These are phyloP conservation scores for Centaurea solstitialis DNA, from an alignment of 129 eudicot genomes.

Conservation along the genomic window DNA sequence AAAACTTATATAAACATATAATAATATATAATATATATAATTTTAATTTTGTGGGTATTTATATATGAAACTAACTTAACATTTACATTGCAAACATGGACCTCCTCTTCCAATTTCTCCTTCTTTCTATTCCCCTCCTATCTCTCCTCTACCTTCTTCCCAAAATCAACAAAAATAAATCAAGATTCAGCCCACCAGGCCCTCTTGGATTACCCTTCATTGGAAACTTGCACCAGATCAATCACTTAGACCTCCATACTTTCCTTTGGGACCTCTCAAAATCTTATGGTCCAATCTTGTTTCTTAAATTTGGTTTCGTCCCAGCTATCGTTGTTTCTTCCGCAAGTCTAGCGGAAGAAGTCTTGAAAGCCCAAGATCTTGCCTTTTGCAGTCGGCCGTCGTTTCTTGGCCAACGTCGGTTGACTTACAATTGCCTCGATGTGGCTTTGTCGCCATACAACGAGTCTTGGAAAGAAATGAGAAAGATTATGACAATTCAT, in stretches of 20 bases:
- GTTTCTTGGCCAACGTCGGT: neutral
- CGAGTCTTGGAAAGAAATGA: slow-evolving; percentile 17
- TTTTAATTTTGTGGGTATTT: neutral
- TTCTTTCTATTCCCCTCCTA: slow-evolving; percentile 10
- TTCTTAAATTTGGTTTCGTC: slow-evolving; percentile 15
- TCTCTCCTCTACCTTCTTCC: slow-evolving; percentile 18
- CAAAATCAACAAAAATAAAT: slow-evolving; percentile 12
- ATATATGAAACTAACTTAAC: neutral
- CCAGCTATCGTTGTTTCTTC: slow-evolving; percentile 23
- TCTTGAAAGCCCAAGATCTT: slow-evolving; percentile 19
- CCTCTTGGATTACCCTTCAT: slow-evolving; percentile 29
- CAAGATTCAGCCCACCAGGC: slow-evolving; percentile 24
- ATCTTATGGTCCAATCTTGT: slow-evolving; percentile 27
- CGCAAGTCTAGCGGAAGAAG: slow-evolving; percentile 23
- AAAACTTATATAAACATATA: too few relatives aligned
- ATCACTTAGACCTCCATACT: slow-evolving; percentile 19
- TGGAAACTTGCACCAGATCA: slow-evolving; percentile 33
- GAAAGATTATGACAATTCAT: slow-evolving; percentile 22
- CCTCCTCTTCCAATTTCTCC: neutral
- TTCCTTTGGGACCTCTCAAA: slow-evolving; percentile 29
- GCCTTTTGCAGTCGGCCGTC: slow-evolving; percentile 19
- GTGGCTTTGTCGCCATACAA: slow-evolving; percentile 12
- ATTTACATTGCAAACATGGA: slow-evolving; percentile 28
- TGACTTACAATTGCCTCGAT: slow-evolving; percentile 19
- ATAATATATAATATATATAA: too few relatives aligned